These are phyloP conservation scores for Trichosporon inkin DNA, from an alignment of 1,284 basidiomycete species.

Conservation along the genomic window DNA sequence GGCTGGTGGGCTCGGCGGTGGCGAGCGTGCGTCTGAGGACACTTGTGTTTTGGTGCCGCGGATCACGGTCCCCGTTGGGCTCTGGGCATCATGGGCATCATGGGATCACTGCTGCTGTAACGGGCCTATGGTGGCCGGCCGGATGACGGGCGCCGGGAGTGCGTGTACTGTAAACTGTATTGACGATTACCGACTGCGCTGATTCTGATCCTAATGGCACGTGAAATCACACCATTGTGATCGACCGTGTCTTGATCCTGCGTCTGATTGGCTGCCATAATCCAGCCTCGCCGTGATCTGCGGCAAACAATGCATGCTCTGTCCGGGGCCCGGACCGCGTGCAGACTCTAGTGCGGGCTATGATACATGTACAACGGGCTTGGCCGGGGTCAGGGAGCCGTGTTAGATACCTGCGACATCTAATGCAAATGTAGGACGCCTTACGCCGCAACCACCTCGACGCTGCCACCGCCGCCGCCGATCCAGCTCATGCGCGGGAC, in stretches of 20 bases:
- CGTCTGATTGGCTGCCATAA: background rate
- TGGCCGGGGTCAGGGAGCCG: too few species aligned
- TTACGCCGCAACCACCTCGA: slow-evolving; percentile 10
- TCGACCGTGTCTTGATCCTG: background rate
- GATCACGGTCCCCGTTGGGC: background rate
- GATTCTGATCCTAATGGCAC: background rate
- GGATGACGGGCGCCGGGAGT: background rate
- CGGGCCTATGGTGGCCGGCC: background rate
- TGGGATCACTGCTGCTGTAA: background rate
- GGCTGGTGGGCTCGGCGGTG: background rate
- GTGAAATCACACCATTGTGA: background rate
- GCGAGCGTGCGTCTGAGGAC: background rate
- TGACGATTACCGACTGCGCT: background rate
- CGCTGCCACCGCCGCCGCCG: background rate
- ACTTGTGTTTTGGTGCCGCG: slow-evolving; percentile 3
- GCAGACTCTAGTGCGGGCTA: too few species aligned
- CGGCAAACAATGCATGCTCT: too few species aligned
- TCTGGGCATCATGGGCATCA: background rate
- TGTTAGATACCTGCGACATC: background rate
- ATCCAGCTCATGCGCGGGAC: slow-evolving; percentile 8
- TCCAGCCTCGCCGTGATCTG: too few species aligned
- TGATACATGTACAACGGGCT: too few species aligned
- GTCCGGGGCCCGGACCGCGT: too few species aligned
- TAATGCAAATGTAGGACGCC: background rate
- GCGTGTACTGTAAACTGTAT: background rate